Evolutionary conservation across 306 rosid species (phyloP).

Genomic region (Glycine soja): DNA sequence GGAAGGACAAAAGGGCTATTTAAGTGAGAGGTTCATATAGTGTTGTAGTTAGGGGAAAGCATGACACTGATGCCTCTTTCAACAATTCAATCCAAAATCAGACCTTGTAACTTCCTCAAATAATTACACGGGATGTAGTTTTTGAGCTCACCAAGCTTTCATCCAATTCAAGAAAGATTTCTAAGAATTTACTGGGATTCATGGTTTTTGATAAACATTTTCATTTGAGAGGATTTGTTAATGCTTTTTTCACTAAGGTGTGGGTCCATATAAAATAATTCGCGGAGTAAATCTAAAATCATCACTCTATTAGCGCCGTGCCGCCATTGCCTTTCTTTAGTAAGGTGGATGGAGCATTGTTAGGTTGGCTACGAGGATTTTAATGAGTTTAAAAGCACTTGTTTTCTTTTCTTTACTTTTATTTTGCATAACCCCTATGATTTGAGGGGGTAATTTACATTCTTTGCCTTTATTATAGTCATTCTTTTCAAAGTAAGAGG

Average conservation of each 20-base stretch:
- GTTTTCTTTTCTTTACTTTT: not conserved
- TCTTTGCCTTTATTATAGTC: not conserved
- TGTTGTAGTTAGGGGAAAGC: conserved; percentile 70
- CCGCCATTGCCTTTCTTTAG: not conserved
- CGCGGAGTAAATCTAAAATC: conserved; percentile 25
- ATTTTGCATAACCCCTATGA: not conserved
- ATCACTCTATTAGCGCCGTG: not conserved
- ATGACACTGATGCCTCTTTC: conserved; percentile 56
- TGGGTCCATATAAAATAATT: conserved; percentile 14
- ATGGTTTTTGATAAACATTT: conserved; percentile 19
- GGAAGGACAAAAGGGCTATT: conserved; percentile 71
- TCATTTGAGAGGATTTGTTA: conserved; percentile 33
- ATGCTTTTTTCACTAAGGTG: conserved; percentile 18
- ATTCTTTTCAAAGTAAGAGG: not conserved
- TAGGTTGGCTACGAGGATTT: not conserved
- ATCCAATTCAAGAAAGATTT: conserved; percentile 72
- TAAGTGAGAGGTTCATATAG: conserved; percentile 88
- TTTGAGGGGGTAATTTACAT: not conserved
- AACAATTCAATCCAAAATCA: conserved; percentile 56
- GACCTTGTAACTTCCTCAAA: conserved; percentile 56
- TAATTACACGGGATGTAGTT: conserved; percentile 52
- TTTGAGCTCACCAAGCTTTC: conserved; percentile 52
- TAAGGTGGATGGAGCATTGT: not conserved
- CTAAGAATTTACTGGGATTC: conserved; percentile 56
- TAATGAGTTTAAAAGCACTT: not conserved